Percentiles rank a stretch among this genome's conserved stretches.
Evolutionary conservation across 371 early-diverging fungal species (phyloP).

Genomic region (Apophysomyces elegans): DNA sequence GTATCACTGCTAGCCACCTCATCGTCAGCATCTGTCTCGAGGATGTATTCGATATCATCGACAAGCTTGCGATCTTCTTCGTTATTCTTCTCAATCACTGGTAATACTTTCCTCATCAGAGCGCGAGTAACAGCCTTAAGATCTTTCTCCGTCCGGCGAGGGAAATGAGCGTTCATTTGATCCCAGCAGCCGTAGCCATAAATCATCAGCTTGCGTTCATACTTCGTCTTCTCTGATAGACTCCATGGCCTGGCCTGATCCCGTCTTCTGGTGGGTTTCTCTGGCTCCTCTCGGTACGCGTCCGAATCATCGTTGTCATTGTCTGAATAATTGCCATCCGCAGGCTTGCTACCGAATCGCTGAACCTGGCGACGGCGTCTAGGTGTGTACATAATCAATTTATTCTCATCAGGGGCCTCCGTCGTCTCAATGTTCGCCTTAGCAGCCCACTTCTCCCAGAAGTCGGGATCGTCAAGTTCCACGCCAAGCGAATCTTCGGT

Average conservation of each 20-base stretch:
- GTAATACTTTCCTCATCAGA: constrained; percentile 38
- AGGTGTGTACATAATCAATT: constrained; percentile 71
- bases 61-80: constrained; percentile 44
- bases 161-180: constrained; percentile 55
- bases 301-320: constrained; percentile 47
- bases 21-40: constrained; percentile 37
- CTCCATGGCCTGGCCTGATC: constrained; percentile 55
- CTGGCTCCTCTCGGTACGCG: constrained; percentile 40
- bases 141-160: constrained; percentile 60
- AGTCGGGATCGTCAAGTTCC: constrained; percentile 93
- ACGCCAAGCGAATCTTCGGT: constrained; percentile 49
- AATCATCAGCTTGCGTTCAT: constrained; percentile 81
- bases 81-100: constrained; percentile 27
- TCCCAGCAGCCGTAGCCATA: constrained; percentile 81
- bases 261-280: constrained; percentile 6
- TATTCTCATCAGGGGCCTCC: constrained; percentile 53
- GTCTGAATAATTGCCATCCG: constrained; percentile 30
- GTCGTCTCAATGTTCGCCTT: constrained; percentile 70
- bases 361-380: constrained; percentile 65
- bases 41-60: constrained; percentile 39
- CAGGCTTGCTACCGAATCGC: constrained; percentile 42
- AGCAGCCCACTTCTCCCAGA: constrained; percentile 95
- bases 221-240: constrained; percentile 67
- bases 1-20: constrained; percentile 36
- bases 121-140: constrained; percentile 55